Conservation (phyloP, 2,329 filamentous ascomycete genomes). For the Cladosporium sp. region DNA sequence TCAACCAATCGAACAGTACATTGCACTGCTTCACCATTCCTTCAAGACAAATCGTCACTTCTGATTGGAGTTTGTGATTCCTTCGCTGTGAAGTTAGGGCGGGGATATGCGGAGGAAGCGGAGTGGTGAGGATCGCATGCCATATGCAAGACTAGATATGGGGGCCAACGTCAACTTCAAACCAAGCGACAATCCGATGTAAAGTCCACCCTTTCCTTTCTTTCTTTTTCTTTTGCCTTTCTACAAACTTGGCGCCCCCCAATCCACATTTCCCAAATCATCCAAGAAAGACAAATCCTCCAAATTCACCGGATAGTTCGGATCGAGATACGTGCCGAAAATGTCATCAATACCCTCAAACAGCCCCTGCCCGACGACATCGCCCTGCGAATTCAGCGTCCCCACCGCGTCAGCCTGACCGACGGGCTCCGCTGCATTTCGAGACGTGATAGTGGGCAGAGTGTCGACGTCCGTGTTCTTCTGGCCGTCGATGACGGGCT, state of each 20-base stretch:
- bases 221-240: too few relatives aligned
- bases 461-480: conserved; percentile 1
- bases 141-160: too few relatives aligned
- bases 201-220: too few relatives aligned
- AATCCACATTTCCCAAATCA: conserved; percentile 15
- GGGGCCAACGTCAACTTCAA: too few relatives aligned
- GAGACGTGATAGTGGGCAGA: not conserved
- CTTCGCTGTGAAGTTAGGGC: not conserved
- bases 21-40: not conserved
- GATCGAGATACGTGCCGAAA: conserved; percentile 31
- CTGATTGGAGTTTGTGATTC: not conserved
- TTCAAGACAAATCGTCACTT: not conserved
- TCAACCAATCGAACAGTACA: not conserved
- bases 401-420: not conserved
- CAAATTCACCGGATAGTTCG: conserved; percentile 31
- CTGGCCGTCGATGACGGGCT: conserved; percentile 9
- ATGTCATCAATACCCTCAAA: conserved; percentile 34
- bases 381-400: not conserved
- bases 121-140: too few relatives aligned
- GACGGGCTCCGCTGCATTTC: not conserved
- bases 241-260: conserved; percentile 4
- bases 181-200: too few relatives aligned
- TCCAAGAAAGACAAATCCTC: conserved; percentile 32
- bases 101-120: not conserved
- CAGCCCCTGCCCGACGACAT: conserved; percentile 14